These are phyloP conservation scores for Pyricularia grisea DNA, from an alignment of 2,329 filamentous ascomycete genomes.

Conservation along the genomic window DNA sequence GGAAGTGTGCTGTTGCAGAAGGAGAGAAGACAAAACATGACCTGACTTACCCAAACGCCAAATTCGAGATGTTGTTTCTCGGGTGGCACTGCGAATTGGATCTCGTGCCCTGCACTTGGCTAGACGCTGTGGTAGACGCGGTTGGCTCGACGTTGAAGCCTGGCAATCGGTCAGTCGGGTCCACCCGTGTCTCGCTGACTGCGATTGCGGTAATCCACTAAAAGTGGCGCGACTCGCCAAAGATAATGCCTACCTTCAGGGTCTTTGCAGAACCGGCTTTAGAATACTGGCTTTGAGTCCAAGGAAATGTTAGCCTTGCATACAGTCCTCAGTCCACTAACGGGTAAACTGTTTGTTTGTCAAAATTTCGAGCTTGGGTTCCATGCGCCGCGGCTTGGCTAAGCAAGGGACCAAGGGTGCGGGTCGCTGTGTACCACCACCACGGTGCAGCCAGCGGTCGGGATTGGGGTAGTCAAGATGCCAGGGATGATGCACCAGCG, in stretches of 20 bases:
- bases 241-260: not conserved
- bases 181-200: conserved; percentile 1
- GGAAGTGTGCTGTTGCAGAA: not conserved
- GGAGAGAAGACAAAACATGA: not conserved
- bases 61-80: not conserved
- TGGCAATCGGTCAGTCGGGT: conserved; percentile 4
- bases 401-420: not conserved
- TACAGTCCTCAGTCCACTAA: not conserved
- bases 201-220: not conserved
- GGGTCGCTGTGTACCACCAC: conserved; percentile 1
- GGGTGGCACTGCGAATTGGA: not conserved
- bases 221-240: not conserved
- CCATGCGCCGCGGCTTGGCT: conserved; percentile 3
- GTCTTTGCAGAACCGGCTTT: not conserved
- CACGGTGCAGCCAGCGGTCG: conserved; percentile 1
- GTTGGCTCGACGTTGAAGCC: not conserved
- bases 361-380: not conserved
- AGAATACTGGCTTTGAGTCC: not conserved
- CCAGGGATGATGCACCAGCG: conserved; percentile 3
- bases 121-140: not conserved
- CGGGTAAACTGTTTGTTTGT: not conserved
- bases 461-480: not conserved
- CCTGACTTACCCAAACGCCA: not conserved
- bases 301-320: not conserved
- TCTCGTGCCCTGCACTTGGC: not conserved